Base-by-base conservation (phyloP, 768 basidiomycete genomes). In the Lactarius quietus region DNA sequence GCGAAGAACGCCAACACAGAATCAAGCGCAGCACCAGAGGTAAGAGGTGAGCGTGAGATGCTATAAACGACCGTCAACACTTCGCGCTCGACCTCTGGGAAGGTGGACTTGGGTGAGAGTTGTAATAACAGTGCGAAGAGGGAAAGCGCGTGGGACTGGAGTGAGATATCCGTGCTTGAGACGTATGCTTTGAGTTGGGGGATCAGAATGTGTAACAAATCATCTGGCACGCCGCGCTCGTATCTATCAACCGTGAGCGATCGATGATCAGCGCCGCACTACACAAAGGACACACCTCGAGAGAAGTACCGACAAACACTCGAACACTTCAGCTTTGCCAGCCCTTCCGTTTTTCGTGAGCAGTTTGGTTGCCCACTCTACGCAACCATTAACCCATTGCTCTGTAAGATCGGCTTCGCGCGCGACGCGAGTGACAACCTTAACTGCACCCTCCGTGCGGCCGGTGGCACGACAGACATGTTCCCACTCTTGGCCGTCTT, bases 351-450 rank as follows among this genome's bases (percentile, higher is more conserved):
- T 92, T 77, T 88, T 92, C 76, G 84, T 86, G 66, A 96, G 74
- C 28, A 97, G 73, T 7, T 81, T 80, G 73, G 92, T 82, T 23
- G 90, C 78, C 86, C 92, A 93, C 35, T 90, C 84, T 20, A 95
- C 78, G 67, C 87, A 89, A 6, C 85, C 86, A 61, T 89, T 86
- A 15, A 94, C 85, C 95, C 95, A 98, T 15, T 81, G 78, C 72
- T 90, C 88, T 26, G 83, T 81, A 55, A 91, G 80, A 23, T 83
- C 80, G 39, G 89, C 89, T 62, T 89, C 87, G 60, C 75, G 84
- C 23, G 92, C 92, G n/a, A 96, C 91, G 63, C 86, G 87, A 6
- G 84, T 89, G 57, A 97, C 88, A 38, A 93, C 92, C 68, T 81
- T 86, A 57, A 98, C 89, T 23, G 89, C 87, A 36, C 86, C 84